phyloP scores from a whole-genome alignment of 2,329 filamentous ascomycete genomes.

The Aspergillus sp. region DNA sequence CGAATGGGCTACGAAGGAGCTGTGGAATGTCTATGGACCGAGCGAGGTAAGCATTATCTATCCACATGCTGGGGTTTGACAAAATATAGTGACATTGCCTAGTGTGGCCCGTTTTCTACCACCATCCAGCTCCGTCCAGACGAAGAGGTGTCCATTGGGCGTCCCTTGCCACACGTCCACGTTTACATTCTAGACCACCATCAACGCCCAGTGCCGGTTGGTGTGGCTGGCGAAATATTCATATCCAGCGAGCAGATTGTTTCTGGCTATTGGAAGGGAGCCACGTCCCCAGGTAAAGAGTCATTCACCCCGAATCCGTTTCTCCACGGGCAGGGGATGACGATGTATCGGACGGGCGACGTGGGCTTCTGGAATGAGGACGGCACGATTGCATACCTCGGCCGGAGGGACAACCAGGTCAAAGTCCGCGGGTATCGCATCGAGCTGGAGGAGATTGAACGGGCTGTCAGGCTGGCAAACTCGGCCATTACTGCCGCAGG shows the following conservation, averaged over 20 bases:
- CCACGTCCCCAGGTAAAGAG: background rate
- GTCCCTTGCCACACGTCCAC: conserved; percentile 36
- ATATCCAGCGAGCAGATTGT: conserved; percentile 33
- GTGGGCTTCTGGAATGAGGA: background rate
- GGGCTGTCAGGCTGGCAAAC: background rate
- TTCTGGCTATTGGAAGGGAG: background rate
- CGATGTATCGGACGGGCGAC: background rate
- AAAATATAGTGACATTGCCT: no score
- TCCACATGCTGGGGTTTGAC: background rate
- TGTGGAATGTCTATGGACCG: background rate
- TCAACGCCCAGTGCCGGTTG: conserved; percentile 37
- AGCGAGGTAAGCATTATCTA: background rate
- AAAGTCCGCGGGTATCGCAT: conserved; percentile 31
- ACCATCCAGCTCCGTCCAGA: background rate
- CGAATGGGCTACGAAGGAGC: background rate
- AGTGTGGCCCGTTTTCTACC: background rate
- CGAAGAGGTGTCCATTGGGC: background rate
- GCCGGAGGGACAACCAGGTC: conserved; percentile 22
- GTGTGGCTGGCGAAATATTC: conserved; percentile 45
- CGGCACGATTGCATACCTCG: conserved; percentile 15
- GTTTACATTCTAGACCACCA: conserved; percentile 40
- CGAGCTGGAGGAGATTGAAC: conserved; percentile 47
- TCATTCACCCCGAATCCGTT: background rate
- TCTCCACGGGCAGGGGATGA: background rate
- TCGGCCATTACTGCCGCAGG: background rate